Percentiles rank a stretch among this genome's conserved stretches.
These are phyloP conservation scores for Colletotrichum sublineola DNA, from an alignment of 2,329 filamentous ascomycete genomes.

Conservation along the genomic window DNA sequence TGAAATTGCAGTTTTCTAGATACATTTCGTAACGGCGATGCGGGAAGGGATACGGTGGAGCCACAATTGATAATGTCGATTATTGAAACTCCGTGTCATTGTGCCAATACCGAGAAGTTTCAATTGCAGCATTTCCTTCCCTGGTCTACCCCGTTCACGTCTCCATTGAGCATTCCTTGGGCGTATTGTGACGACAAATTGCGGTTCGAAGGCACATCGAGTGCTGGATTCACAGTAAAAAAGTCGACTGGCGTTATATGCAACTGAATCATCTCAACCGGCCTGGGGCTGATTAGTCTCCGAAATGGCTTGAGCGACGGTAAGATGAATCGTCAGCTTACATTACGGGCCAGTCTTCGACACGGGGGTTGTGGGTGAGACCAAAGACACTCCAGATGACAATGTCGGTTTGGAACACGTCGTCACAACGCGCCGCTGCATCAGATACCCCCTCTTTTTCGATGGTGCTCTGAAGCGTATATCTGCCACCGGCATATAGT, in stretches of 20 bases:
- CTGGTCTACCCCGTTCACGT: not conserved
- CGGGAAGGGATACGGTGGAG: too few relatives aligned
- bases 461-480: not conserved
- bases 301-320: not conserved
- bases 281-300: conserved; percentile 43
- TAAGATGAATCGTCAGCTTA: not conserved
- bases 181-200: not conserved
- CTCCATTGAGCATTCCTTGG: not conserved
- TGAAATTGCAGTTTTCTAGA: conserved; percentile 42
- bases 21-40: not conserved
- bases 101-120: not conserved
- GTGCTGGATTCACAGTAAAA: conserved; percentile 62
- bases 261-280: conserved; percentile 65
- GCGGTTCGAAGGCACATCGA: conserved; percentile 47
- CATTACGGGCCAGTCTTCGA: conserved; percentile 72
- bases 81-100: not conserved
- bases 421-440: conserved; percentile 52
- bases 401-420: conserved; percentile 67
- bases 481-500: conserved; percentile 16
- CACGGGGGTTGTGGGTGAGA: conserved; percentile 67
- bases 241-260: conserved; percentile 64
- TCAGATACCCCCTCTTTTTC: conserved; percentile 3
- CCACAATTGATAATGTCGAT: not conserved
- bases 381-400: conserved; percentile 68
- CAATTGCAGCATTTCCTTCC: not conserved